Percentiles rank a stretch among this genome's conserved stretches.
These are phyloP conservation scores for Solanum verrucosum DNA, from an alignment of 257 asterid genomes.

Conservation along the genomic window DNA sequence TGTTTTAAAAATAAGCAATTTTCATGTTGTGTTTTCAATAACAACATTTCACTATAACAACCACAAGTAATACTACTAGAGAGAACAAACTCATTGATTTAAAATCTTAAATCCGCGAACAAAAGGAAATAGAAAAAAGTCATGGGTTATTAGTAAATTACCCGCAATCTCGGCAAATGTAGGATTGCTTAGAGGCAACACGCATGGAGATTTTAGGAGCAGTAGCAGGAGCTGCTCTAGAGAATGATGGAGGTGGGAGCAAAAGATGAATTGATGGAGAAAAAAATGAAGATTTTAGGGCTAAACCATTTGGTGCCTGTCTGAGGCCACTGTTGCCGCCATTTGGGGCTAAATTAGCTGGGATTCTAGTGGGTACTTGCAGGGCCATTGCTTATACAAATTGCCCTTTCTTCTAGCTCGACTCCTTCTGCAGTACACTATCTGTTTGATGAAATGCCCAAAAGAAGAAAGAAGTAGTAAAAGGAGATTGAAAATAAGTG, in stretches of 20 bases:
- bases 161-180: constrained; percentile 98
- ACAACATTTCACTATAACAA: not conserved
- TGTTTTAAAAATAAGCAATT: too few species aligned
- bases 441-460: not conserved
- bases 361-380: constrained; percentile 28
- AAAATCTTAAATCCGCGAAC: not conserved
- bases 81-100: not conserved
- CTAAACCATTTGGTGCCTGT: constrained; percentile 25
- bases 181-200: constrained; percentile 73
- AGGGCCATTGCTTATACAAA: constrained; percentile 39
- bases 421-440: too few species aligned
- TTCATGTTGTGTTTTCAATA: not conserved
- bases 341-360: constrained; percentile 14
- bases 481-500: constrained; percentile 23
- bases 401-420: not conserved
- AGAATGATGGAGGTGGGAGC: constrained; percentile 21
- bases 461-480: not conserved
- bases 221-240: constrained; percentile 26
- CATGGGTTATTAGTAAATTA: not conserved
- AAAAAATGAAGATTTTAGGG: constrained; percentile 59
- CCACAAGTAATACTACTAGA: not conserved
- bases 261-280: constrained; percentile 48
- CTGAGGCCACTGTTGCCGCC: constrained; percentile 46
- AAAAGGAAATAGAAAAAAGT: too few species aligned
- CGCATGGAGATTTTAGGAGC: constrained; percentile 76